These are phyloP conservation scores for Vanilla planifolia DNA, from an alignment of 106 monocot genomes.

Conservation along the genomic window DNA sequence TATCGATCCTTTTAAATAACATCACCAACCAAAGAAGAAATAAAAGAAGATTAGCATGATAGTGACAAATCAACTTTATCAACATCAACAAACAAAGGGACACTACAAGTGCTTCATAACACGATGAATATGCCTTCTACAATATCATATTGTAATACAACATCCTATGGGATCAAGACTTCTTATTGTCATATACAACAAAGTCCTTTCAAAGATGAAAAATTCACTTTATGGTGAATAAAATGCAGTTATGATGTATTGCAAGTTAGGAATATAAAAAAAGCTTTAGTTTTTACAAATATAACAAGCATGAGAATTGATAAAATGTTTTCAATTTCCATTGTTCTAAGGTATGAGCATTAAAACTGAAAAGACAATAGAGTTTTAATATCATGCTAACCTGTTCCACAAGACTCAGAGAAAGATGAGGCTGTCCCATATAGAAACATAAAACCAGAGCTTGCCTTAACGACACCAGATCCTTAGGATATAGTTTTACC, in stretches of 20 bases:
- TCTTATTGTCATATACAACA: no score
- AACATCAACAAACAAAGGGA: no score
- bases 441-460: slow-evolving; percentile 72
- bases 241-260: neutral
- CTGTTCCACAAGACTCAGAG: slow-evolving; percentile 59
- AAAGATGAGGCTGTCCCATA: slow-evolving; percentile 65
- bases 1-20: no score
- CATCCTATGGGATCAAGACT: no score
- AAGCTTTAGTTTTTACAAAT: neutral
- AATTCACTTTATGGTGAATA: neutral
- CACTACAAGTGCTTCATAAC: no score
- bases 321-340: no score
- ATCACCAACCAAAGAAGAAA: no score
- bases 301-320: slow-evolving; percentile 3
- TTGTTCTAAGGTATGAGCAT: no score
- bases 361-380: neutral
- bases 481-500: slow-evolving; percentile 66
- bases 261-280: neutral
- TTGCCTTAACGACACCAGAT: slow-evolving; percentile 60
- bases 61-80: no score
- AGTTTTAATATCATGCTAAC: slow-evolving; percentile 15
- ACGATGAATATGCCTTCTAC: no score
- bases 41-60: no score
- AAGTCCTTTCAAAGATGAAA: neutral
- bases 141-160: no score